Conservation (phyloP, 441 rosid genomes). For the Melastoma candidum region DNA sequence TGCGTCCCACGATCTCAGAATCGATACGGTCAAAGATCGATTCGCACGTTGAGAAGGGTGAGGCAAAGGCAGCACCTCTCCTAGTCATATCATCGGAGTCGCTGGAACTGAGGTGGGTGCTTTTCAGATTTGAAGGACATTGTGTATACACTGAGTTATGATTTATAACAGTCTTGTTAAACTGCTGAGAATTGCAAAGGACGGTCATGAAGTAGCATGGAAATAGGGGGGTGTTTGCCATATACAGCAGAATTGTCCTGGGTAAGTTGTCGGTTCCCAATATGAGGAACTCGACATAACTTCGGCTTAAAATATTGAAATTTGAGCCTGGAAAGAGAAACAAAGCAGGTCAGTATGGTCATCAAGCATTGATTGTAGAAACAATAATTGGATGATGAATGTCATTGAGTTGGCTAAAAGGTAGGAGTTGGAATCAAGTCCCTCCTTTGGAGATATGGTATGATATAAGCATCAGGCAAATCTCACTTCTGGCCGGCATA, state of each 20-base stretch:
- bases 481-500: slow-evolving; percentile 72
- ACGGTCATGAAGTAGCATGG: slow-evolving; percentile 74
- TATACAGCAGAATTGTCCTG: slow-evolving; percentile 81
- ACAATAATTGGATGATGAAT: background rate
- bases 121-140: slow-evolving; percentile 33
- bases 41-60: slow-evolving; percentile 38
- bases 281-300: slow-evolving; percentile 66
- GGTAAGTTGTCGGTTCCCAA: slow-evolving; percentile 89
- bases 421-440: no score
- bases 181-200: slow-evolving; percentile 61
- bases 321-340: slow-evolving; percentile 54
- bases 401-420: no score
- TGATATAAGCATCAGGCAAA: slow-evolving; percentile 43
- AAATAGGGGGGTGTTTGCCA: slow-evolving; percentile 61
- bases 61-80: slow-evolving; percentile 82
- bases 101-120: slow-evolving; percentile 32
- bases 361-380: background rate
- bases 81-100: slow-evolving; percentile 55
- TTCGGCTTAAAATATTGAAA: slow-evolving; percentile 62
- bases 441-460: no score
- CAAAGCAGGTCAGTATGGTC: background rate
- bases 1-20: slow-evolving; percentile 51
- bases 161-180: slow-evolving; percentile 59
- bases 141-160: slow-evolving; percentile 48
- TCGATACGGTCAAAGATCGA: slow-evolving; percentile 66